Percentiles rank a stretch among this genome's conserved stretches.
Conservation (phyloP, 1,284 basidiomycete genomes). For the Lentinula novae-zelandiae region DNA sequence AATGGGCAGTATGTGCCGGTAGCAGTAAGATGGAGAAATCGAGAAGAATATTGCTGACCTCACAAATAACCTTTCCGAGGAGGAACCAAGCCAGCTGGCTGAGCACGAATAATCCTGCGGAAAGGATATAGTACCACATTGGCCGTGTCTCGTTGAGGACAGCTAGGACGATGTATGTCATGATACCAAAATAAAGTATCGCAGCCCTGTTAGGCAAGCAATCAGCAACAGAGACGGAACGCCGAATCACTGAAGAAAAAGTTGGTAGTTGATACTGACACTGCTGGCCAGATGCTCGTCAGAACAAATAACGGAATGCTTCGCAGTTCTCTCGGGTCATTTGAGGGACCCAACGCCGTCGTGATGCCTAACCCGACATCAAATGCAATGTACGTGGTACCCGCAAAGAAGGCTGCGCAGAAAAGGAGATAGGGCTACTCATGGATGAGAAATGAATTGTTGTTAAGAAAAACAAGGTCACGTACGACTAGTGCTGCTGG, state of each 20-base stretch:
- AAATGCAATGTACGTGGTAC: slow-evolving; percentile 74
- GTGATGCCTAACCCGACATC: slow-evolving; percentile 72
- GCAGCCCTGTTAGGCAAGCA: slow-evolving; percentile 44
- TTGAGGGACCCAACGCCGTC: slow-evolving; percentile 52
- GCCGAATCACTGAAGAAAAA: background rate
- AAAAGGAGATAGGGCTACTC: slow-evolving; percentile 62
- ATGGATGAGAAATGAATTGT: background rate
- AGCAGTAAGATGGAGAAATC: background rate
- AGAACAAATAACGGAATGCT: slow-evolving; percentile 76
- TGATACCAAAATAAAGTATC: slow-evolving; percentile 62
- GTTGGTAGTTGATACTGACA: slow-evolving; percentile 40
- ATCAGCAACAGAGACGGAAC: slow-evolving; percentile 9
- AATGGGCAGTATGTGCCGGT: background rate
- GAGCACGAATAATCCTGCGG: slow-evolving; percentile 67
- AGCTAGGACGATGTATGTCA: slow-evolving; percentile 72
- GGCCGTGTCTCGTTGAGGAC: slow-evolving; percentile 72
- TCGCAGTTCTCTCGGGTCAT: slow-evolving; percentile 50
- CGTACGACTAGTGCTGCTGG: slow-evolving; percentile 64
- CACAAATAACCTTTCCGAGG: slow-evolving; percentile 71
- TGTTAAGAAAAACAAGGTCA: slow-evolving; percentile 14
- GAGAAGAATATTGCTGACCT: slow-evolving; percentile 35
- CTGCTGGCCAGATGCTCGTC: slow-evolving; percentile 81
- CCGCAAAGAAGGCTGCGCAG: slow-evolving; percentile 58
- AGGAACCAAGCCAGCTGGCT: slow-evolving; percentile 79
- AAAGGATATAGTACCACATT: slow-evolving; percentile 64